Conservation (phyloP, 371 early-diverging fungal genomes). For the Dichotomocladium elegans region DNA sequence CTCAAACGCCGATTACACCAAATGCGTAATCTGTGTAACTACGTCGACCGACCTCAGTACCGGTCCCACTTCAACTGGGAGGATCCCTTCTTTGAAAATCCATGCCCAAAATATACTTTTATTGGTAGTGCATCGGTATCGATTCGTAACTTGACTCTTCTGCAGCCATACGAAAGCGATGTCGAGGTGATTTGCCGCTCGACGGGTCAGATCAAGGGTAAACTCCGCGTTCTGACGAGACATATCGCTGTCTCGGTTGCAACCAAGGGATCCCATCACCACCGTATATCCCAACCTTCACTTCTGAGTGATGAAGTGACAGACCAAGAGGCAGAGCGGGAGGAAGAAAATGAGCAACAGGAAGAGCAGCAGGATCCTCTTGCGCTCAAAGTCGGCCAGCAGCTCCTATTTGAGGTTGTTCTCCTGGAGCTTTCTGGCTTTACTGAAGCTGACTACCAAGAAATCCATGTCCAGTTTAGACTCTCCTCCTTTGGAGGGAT, state of each 20-base stretch:
- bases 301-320: neutral
- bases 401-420: conserved; percentile 70
- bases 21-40: conserved; percentile 77
- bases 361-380: conserved; percentile 5
- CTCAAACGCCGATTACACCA: conserved; percentile 61
- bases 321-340: neutral
- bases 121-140: conserved; percentile 61
- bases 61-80: conserved; percentile 67
- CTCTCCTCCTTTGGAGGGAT: conserved; percentile 60
- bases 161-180: conserved; percentile 46
- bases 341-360: neutral
- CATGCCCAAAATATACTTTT: conserved; percentile 60
- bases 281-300: conserved; percentile 2
- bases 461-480: conserved; percentile 79
- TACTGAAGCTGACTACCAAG: conserved; percentile 59
- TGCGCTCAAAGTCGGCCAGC: conserved; percentile 43
- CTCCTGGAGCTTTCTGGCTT: conserved; percentile 66
- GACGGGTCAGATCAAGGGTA: conserved; percentile 54
- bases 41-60: conserved; percentile 66
- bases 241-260: conserved; percentile 44
- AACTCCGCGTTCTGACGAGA: conserved; percentile 40
- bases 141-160: conserved; percentile 48
- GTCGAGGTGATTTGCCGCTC: conserved; percentile 58
- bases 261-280: conserved; percentile 8
- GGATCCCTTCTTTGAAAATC: conserved; percentile 70